A percentile compares a stretch with the other conserved stretches of the same genome.
Conservation (phyloP, 208 protist genomes). For the Angomonas deanei region DNA sequence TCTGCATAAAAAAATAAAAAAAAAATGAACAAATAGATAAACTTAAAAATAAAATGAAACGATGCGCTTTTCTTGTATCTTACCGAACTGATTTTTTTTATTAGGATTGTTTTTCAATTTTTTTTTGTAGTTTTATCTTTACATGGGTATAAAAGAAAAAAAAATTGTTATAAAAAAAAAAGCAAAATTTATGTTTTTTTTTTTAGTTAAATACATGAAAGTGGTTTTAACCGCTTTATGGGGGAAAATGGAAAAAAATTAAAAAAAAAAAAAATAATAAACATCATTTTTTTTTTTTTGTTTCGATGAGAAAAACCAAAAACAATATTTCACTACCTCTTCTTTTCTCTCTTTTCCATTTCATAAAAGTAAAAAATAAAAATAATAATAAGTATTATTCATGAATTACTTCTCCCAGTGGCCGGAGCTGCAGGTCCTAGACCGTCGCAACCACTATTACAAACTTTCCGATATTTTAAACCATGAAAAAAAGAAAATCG, state of each 20-base stretch:
- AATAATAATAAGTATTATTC: not conserved
- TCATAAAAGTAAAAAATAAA: no score
- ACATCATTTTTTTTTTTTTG: not conserved
- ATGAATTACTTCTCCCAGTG: constrained; percentile 52
- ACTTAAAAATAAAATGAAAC: not conserved
- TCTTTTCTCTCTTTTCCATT: no score
- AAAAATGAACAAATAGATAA: not conserved
- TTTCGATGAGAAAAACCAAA: not conserved
- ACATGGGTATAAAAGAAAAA: not conserved
- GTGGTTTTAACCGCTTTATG: no score
- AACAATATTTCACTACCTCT: no score
- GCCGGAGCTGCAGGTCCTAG: constrained; percentile 23
- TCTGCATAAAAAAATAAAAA: constrained; percentile 3
- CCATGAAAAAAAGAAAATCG: not conserved
- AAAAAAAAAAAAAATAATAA: constrained; percentile 4
- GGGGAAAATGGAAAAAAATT: no score
- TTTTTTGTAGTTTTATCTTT: constrained; percentile 12
- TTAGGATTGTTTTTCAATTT: constrained; percentile 3
- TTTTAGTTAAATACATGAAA: no score
- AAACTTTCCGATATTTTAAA: no score
- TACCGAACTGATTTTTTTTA: not conserved
- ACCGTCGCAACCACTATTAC: not conserved
- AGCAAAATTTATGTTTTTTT: no score
- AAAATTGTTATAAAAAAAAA: constrained; percentile 3
- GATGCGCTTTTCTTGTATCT: not conserved